Evolutionary conservation across 2,329 filamentous ascomycete species (phyloP).

Genomic region (Didymella segeticola): DNA sequence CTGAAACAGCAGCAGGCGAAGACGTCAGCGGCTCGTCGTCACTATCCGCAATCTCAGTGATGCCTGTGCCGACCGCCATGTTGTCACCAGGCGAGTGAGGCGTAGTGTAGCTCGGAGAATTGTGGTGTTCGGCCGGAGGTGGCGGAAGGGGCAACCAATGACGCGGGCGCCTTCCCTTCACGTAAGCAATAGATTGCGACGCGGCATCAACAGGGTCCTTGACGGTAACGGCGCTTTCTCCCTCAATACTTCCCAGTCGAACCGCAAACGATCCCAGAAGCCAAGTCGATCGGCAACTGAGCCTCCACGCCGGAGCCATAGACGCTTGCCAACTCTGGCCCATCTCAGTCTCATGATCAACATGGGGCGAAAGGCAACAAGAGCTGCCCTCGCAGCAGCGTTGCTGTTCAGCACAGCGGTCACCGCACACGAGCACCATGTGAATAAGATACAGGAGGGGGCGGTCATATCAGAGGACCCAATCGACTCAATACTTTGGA

Average conservation of each 20-base stretch:
- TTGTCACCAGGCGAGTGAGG: constrained; percentile 12
- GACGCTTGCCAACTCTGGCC: background rate
- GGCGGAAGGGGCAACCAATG: constrained; percentile 26
- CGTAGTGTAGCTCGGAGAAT: constrained; percentile 2
- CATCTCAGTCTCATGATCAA: constrained; percentile 12
- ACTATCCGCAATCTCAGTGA: constrained; percentile 41
- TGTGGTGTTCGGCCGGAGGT: constrained; percentile 8
- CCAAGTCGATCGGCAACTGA: constrained; percentile 13
- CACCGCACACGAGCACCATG: constrained; percentile 50
- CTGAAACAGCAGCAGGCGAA: constrained; percentile 28
- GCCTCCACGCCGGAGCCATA: constrained; percentile 28
- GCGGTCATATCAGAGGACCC: constrained; percentile 46
- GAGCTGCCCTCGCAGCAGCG: constrained; percentile 26
- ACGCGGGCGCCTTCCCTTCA: constrained; percentile 26
- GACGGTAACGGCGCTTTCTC: constrained; percentile 13
- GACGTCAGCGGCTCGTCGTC: constrained; percentile 44
- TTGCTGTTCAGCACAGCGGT: constrained; percentile 36
- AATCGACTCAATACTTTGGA: constrained; percentile 82
- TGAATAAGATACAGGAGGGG: constrained; percentile 49
- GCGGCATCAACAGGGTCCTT: constrained; percentile 26
- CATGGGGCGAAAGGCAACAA: constrained; percentile 19
- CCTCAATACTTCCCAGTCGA: constrained; percentile 1
- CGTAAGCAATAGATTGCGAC: constrained; percentile 37
- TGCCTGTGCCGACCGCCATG: constrained; percentile 32
- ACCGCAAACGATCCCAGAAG: background rate